phyloP scores from a whole-genome alignment of 2,329 filamentous ascomycete species.

The Proliferodiscus dingleyae region DNA sequence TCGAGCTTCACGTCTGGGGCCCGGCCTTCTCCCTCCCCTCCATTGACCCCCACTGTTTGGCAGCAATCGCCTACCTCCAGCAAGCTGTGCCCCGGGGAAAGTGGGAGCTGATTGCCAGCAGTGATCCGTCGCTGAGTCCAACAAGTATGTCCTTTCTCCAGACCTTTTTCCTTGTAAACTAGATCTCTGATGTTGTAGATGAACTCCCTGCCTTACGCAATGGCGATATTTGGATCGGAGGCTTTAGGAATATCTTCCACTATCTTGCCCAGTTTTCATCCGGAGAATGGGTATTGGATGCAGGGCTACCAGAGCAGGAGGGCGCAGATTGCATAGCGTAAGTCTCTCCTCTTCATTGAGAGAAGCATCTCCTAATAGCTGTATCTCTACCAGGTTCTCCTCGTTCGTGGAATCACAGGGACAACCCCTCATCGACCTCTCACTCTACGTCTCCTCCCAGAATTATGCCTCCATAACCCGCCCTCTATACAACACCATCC shows the following conservation, averaged over 20 bases:
- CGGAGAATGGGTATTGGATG: slow-evolving; percentile 45
- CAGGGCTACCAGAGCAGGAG: slow-evolving; percentile 36
- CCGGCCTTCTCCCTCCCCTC: slow-evolving; percentile 85
- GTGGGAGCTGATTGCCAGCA: slow-evolving; percentile 70
- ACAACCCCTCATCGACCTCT: slow-evolving; percentile 76
- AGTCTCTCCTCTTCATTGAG: slow-evolving; percentile 16
- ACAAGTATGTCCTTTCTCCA: slow-evolving; percentile 60
- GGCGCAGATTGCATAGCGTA: slow-evolving; percentile 47
- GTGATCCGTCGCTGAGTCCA: slow-evolving; percentile 66
- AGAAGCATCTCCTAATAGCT: slow-evolving; percentile 7
- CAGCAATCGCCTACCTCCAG: slow-evolving; percentile 71
- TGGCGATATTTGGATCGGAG: slow-evolving; percentile 46
- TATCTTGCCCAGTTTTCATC: slow-evolving; percentile 40
- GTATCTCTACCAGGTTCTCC: slow-evolving; percentile 41
- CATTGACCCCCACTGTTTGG: slow-evolving; percentile 86
- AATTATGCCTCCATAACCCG: slow-evolving; percentile 79
- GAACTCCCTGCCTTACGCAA: slow-evolving; percentile 54
- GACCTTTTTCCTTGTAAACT: too few species aligned
- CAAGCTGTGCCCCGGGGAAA: slow-evolving; percentile 51
- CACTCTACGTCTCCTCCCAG: slow-evolving; percentile 81
- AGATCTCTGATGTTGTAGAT: slow-evolving; percentile 34
- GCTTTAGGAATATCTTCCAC: slow-evolving; percentile 48
- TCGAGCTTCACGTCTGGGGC: slow-evolving; percentile 86
- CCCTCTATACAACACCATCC: slow-evolving; percentile 72
- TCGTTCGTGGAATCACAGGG: slow-evolving; percentile 71